Percentiles rank a stretch among this genome's conserved stretches.
phyloP scores from a whole-genome alignment of 2,329 filamentous ascomycete genomes.

The Fusarium ambrosium region DNA sequence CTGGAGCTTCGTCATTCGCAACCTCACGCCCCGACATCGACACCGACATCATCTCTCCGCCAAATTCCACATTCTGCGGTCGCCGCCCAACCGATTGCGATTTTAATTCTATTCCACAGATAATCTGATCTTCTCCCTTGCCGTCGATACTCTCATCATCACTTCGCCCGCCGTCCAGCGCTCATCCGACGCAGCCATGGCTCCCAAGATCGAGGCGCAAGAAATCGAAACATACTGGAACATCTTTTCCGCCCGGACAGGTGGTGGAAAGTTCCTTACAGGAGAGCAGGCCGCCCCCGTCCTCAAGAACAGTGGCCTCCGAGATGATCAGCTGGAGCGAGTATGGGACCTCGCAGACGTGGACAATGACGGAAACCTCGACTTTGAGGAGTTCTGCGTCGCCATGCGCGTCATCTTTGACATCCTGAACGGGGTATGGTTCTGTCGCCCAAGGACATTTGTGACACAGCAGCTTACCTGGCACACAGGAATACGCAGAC shows the following conservation, averaged over 20 bases:
- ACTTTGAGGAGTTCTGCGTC: conserved; percentile 99
- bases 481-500: conserved; percentile 85
- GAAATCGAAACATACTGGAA: conserved; percentile 77
- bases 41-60: conserved; percentile 24
- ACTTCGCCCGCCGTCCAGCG: conserved; percentile 13
- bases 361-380: conserved; percentile 95
- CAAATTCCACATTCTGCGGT: conserved; percentile 23
- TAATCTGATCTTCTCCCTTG: not conserved
- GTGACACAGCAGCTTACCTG: conserved; percentile 27
- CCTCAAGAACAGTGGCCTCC: conserved; percentile 73
- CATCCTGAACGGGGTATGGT: conserved; percentile 86
- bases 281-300: conserved; percentile 73
- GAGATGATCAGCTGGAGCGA: conserved; percentile 86
- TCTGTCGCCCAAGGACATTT: not conserved
- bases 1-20: conserved; percentile 49
- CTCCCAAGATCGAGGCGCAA: conserved; percentile 72
- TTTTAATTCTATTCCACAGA: not conserved
- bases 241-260: conserved; percentile 71
- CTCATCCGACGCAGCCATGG: conserved; percentile 57
- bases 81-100: conserved; percentile 33
- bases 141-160: conserved; percentile 5
- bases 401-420: conserved; percentile 99
- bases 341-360: conserved; percentile 99
- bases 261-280: conserved; percentile 71
- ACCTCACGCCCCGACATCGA: conserved; percentile 22